Evolutionary conservation across 768 basidiomycete genomes (phyloP), one percentile per base, ranked within the genome.

Genomic region (Russula ochroleuca): DNA sequence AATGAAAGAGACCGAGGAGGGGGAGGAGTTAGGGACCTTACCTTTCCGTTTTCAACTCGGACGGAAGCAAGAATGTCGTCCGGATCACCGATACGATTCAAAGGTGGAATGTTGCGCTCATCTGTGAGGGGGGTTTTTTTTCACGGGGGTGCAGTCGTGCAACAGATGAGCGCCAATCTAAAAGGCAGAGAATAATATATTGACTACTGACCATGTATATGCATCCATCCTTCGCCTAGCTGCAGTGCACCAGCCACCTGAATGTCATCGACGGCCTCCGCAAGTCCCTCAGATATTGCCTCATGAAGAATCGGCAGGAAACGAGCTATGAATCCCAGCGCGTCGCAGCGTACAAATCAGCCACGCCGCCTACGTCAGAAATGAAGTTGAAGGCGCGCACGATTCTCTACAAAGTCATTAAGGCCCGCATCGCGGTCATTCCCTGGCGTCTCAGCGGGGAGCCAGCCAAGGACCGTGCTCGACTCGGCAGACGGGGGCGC

Each of bases 31-130:
- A 1, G 48, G 23, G 23, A 17, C 76, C 31, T 5, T 63, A 85
- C 87, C 78, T 85, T 80, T 70, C 89, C 83, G 61, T 85, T 79
- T 64, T 86, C 77, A 5, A 93, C 88, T 8, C 86, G 77, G 13
- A 93, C 90, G 2, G 87, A 81, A 3, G 80, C 91, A 51, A 93
- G 79, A 63, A 93, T 93, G 72, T 93, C 92, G 69, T 93, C 91
- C 1, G 88, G 86, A 70, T 91, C 87, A 15, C 90, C 89, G 56
- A 92, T 86, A 50, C 91, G 79, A 0, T 85, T 86, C 9, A 90
- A 72, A 14, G 88, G 81, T 1, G 91, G 92, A 7, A 90, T 69
- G 61, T 93, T 92, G 47, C 91, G 81, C 52, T 79, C 78, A 70
- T 93, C 91, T 55, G 19, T 38, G 25, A 4, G 13, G n/a, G 15